phyloP scores from a whole-genome alignment of 352 stramenopile species.

The Phytopythium boreale region DNA sequence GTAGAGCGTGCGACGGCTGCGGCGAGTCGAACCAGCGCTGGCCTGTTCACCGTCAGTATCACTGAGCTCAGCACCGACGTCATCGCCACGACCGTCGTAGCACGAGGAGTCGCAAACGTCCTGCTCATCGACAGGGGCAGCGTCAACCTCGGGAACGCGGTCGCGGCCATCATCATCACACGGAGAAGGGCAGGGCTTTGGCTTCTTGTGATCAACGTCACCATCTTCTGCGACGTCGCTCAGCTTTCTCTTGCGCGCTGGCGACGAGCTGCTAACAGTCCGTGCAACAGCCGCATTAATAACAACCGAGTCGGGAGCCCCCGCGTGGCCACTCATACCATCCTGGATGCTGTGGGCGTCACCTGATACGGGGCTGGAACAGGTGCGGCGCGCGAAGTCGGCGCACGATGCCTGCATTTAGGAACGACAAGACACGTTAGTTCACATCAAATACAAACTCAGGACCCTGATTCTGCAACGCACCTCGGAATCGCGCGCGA shows the following conservation, averaged over 20 bases:
- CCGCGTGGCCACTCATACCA: conserved; percentile 30
- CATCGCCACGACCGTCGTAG: conserved; percentile 14
- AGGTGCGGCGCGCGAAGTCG: not conserved
- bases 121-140: conserved; percentile 5
- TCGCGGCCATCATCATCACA: conserved; percentile 41
- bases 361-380: conserved; percentile 23
- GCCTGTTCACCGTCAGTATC: conserved; percentile 65
- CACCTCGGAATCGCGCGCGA: conserved; percentile 2
- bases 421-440: not conserved
- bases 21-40: conserved; percentile 14
- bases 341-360: conserved; percentile 27
- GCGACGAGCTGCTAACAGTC: conserved; percentile 50
- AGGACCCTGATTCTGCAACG: not conserved
- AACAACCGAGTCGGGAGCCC: conserved; percentile 39
- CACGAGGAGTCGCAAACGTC: not conserved
- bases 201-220: conserved; percentile 29
- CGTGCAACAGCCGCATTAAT: conserved; percentile 77
- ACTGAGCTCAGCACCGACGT: conserved; percentile 18
- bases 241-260: conserved; percentile 61
- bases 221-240: conserved; percentile 26
- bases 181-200: conserved; percentile 23
- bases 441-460: not conserved
- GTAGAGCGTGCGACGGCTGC: conserved; percentile 75
- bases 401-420: conserved; percentile 9
- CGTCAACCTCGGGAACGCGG: conserved; percentile 26